Evolutionary conservation across 139 green algal species (phyloP).

Genomic region (Trebouxia sp.): DNA sequence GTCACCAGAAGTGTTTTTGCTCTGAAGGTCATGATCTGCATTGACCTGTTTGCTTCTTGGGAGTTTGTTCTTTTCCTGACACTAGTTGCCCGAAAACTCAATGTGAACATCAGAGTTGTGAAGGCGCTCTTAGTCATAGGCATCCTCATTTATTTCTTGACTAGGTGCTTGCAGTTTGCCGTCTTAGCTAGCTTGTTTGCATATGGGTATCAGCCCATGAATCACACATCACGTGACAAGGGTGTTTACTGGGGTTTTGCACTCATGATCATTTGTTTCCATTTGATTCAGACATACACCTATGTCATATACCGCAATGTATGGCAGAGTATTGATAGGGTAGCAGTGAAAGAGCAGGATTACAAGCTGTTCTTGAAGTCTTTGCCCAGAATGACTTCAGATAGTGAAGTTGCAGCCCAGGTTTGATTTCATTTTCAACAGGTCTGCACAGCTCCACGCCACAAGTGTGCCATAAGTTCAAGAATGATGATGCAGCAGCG

Average conservation of each 20-base stretch:
- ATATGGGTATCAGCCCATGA: conserved; percentile 10
- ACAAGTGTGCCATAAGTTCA: too few species aligned
- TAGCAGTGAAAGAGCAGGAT: not conserved
- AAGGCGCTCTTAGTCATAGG: not conserved
- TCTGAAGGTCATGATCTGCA: conserved; percentile 2
- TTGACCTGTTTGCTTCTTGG: conserved; percentile 12
- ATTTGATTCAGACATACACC: conserved; percentile 6
- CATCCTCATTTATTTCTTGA: not conserved
- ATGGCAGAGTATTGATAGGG: not conserved
- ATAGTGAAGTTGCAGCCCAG: too few species aligned
- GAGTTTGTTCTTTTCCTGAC: conserved; percentile 5
- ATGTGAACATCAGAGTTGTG: not conserved
- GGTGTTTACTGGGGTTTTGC: conserved; percentile 1
- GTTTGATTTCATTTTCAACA: too few species aligned
- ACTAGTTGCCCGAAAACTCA: not conserved
- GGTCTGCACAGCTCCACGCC: too few species aligned
- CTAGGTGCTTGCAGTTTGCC: conserved; percentile 4
- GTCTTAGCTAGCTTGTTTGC: not conserved
- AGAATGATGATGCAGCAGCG: too few species aligned
- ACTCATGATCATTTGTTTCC: not conserved
- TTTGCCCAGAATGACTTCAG: too few species aligned
- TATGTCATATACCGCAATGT: not conserved
- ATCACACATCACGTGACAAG: not conserved
- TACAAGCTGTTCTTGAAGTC: too few species aligned
- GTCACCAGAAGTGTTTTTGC: not conserved